Evolutionary conservation across 768 basidiomycete genomes (phyloP).

Genomic region (Amanita polypyramis): DNA sequence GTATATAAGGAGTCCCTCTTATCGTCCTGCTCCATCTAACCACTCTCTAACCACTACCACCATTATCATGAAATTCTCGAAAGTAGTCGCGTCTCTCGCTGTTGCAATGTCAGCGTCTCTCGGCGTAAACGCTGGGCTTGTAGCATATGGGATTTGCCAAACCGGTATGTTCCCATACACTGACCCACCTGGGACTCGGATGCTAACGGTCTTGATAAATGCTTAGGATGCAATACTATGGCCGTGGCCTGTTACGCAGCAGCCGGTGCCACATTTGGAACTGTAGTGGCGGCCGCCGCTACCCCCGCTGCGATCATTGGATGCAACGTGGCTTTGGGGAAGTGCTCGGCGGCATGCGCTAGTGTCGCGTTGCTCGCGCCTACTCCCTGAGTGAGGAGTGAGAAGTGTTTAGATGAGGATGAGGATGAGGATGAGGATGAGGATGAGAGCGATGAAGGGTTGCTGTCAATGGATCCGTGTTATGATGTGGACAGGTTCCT

Average conservation of each 20-base stretch:
- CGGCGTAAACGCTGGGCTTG: constrained; percentile 16
- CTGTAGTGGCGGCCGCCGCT: constrained; percentile 25
- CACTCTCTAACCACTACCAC: too few species aligned
- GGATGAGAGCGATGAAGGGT: too few species aligned
- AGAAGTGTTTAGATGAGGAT: too few species aligned
- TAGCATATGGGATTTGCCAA: constrained; percentile 27
- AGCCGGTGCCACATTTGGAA: constrained; percentile 32
- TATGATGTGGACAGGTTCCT: too few species aligned
- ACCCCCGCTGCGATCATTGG: constrained; percentile 27
- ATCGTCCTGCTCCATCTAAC: too few species aligned
- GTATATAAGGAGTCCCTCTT: too few species aligned
- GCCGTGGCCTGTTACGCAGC: constrained; percentile 33
- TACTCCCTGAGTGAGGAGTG: constrained; percentile 22
- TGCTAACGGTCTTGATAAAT: too few species aligned
- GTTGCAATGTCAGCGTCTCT: not conserved
- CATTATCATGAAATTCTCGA: not conserved
- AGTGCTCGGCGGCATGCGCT: constrained; percentile 31
- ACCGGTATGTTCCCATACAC: constrained; percentile 13
- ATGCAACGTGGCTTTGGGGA: constrained; percentile 34
- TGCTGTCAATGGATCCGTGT: too few species aligned
- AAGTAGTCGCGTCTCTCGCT: too few species aligned
- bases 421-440: too few species aligned
- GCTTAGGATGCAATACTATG: constrained; percentile 20
- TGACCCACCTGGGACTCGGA: too few species aligned
- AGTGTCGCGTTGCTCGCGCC: constrained; percentile 22